These are phyloP conservation scores for Scutellaria galericulata DNA, from an alignment of 257 asterid genomes.

Conservation along the genomic window DNA sequence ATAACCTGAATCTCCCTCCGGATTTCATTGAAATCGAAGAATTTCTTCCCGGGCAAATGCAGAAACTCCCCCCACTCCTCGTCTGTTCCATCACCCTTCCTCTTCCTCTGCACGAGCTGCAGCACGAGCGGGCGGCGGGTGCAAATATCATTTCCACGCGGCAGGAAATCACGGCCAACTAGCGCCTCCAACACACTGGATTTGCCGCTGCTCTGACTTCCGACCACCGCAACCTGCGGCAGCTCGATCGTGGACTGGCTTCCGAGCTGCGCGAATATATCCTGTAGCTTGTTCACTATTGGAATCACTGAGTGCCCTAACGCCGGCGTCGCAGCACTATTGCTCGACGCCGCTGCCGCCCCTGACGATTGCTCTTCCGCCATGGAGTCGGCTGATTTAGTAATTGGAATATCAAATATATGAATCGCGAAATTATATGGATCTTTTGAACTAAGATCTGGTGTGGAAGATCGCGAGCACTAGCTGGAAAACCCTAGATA, in stretches of 20 bases:
- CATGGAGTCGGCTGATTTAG: constrained; percentile 50
- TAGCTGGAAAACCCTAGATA: constrained; percentile 42
- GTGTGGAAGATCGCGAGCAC: constrained; percentile 30
- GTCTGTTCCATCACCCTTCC: constrained; percentile 59
- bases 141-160: constrained; percentile 92
- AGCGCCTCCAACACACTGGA: constrained; percentile 96
- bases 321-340: constrained; percentile 43
- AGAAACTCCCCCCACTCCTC: constrained; percentile 98
- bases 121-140: constrained; percentile 97
- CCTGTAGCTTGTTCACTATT: constrained; percentile 87
- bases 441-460: constrained; percentile 34
- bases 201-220: constrained; percentile 99
- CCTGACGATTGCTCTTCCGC: constrained; percentile 63
- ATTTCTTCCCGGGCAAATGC: constrained; percentile 74
- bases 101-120: constrained; percentile 80
- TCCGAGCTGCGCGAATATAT: constrained; percentile 87
- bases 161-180: constrained; percentile 96
- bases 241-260: constrained; percentile 88
- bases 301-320: constrained; percentile 88
- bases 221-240: constrained; percentile 98
- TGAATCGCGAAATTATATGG: not conserved
- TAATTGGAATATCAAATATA: constrained; percentile 12
- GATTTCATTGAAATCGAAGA: constrained; percentile 76
- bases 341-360: constrained; percentile 42
- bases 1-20: constrained; percentile 91